Percentiles rank a stretch among this genome's conserved stretches.
Conservation (phyloP, 2,329 filamentous ascomycete genomes). For the Cryoendolithus antarcticus region DNA sequence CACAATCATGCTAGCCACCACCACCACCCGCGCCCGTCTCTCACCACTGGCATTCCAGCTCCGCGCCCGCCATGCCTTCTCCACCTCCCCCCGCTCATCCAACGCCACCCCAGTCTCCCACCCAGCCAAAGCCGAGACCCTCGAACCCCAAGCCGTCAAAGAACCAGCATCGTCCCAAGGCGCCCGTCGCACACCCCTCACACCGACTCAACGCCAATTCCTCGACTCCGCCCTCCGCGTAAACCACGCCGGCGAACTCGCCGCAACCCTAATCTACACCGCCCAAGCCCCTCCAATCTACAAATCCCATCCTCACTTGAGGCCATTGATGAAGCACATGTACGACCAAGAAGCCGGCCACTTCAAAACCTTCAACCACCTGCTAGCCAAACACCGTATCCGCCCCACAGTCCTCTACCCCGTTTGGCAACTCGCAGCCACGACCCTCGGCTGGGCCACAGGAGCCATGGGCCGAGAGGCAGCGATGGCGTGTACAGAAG, state of each 20-base stretch:
- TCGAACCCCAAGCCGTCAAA: neutral
- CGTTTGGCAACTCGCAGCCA: conserved; percentile 70
- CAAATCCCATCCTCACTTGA: conserved; percentile 70
- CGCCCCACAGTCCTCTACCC: conserved; percentile 89
- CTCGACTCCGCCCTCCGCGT: conserved; percentile 77
- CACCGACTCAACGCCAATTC: conserved; percentile 57
- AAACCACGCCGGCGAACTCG: conserved; percentile 96
- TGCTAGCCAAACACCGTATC: conserved; percentile 76
- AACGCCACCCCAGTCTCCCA: conserved; percentile 11
- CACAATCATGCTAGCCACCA: too few species aligned
- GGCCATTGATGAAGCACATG: conserved; percentile 92
- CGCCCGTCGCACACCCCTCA: conserved; percentile 37
- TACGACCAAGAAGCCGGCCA: conserved; percentile 91
- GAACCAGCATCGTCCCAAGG: neutral
- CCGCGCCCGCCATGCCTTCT: conserved; percentile 11
- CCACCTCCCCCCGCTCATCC: conserved; percentile 7
- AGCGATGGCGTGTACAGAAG: conserved; percentile 97
- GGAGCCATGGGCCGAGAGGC: conserved; percentile 82
- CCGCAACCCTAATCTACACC: conserved; percentile 85
- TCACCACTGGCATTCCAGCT: conserved; percentile 20
- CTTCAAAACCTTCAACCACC: conserved; percentile 69
- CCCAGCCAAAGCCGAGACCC: conserved; percentile 1
- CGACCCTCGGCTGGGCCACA: conserved; percentile 76
- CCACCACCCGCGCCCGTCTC: conserved; percentile 11
- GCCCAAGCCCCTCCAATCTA: conserved; percentile 76